A percentile compares a stretch with the other conserved stretches of the same genome.
Evolutionary conservation across 2,329 filamentous ascomycete species (phyloP).

Genomic region (Fusarium irregulare): DNA sequence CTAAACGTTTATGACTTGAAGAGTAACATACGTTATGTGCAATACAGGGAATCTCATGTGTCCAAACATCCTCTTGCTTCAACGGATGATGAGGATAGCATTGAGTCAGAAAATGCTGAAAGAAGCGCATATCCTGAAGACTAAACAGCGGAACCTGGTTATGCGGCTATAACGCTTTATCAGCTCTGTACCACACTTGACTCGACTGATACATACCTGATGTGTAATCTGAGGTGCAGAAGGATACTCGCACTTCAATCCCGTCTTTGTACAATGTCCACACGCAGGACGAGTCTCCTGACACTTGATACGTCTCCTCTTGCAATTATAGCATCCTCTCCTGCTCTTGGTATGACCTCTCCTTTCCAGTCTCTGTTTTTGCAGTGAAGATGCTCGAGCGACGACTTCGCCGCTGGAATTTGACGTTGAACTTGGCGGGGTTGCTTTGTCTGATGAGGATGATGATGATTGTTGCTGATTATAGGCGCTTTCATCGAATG

Average conservation of each 20-base stretch:
- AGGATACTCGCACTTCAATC: constrained; percentile 72
- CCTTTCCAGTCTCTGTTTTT: constrained; percentile 59
- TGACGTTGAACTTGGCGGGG: constrained; percentile 48
- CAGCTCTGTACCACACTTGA: neutral
- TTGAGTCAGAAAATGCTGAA: constrained; percentile 72
- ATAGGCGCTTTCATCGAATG: constrained; percentile 35
- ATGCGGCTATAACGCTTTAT: constrained; percentile 56
- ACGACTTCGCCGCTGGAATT: constrained; percentile 35
- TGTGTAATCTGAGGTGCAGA: constrained; percentile 61
- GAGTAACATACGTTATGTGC: constrained; percentile 68
- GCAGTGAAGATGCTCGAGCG: constrained; percentile 18
- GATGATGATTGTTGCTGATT: constrained; percentile 38
- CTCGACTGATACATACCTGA: constrained; percentile 53
- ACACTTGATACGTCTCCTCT: constrained; percentile 73
- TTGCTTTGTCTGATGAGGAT: constrained; percentile 48
- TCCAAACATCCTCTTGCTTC: constrained; percentile 74
- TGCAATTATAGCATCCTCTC: constrained; percentile 75
- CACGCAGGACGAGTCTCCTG: constrained; percentile 74
- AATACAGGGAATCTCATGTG: constrained; percentile 73
- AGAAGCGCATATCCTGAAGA: constrained; percentile 74
- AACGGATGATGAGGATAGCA: constrained; percentile 74
- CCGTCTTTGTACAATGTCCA: constrained; percentile 71
- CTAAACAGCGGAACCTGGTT: constrained; percentile 69
- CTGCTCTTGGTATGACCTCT: constrained; percentile 75
- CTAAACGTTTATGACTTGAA: too few relatives aligned